phyloP scores from a whole-genome alignment of 768 basidiomycete genomes.

The Postia placenta region DNA sequence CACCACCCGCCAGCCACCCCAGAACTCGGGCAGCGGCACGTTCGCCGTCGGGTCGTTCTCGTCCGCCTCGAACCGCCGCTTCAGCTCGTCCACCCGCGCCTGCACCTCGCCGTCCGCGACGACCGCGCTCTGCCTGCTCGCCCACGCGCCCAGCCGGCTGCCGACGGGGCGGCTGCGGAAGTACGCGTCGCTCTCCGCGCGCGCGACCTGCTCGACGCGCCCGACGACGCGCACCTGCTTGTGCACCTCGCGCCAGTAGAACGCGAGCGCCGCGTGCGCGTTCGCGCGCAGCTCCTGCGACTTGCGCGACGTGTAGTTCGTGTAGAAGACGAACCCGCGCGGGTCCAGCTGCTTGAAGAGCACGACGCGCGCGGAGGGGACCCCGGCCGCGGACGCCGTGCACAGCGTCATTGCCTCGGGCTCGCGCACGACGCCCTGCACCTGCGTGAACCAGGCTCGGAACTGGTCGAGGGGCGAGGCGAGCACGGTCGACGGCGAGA shows the following conservation, averaged over 20 bases:
- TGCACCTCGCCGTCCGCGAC: conserved; percentile 70
- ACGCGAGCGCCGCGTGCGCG: conserved; percentile 75
- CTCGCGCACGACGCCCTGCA: conserved; percentile 60
- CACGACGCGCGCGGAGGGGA: conserved; percentile 86
- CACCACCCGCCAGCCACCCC: conserved; percentile 96
- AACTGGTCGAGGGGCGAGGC: conserved; percentile 82
- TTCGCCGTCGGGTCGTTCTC: conserved; percentile 36
- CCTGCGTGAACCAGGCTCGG: conserved; percentile 76
- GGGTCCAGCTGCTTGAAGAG: conserved; percentile 88
- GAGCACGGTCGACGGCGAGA: conserved; percentile 55
- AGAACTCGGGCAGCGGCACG: conserved; percentile 81
- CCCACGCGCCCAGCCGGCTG: conserved; percentile 88
- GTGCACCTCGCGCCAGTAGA: conserved; percentile 88
- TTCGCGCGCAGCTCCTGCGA: conserved; percentile 73
- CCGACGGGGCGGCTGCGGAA: conserved; percentile 78
- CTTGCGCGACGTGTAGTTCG: conserved; percentile 94
- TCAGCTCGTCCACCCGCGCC: conserved; percentile 49
- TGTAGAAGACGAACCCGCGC: conserved; percentile 92
- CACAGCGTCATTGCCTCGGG: conserved; percentile 89
- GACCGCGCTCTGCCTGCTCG: conserved; percentile 80
- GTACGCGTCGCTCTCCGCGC: conserved; percentile 76
- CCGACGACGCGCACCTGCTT: conserved; percentile 83
- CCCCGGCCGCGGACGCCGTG: conserved; percentile 61
- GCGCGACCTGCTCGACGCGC: conserved; percentile 68
- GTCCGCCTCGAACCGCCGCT: conserved; percentile 48